A percentile compares a stretch with the other conserved stretches of the same genome.
These are phyloP conservation scores for Closterium sp. DNA, from an alignment of 139 green algal species.

Conservation along the genomic window DNA sequence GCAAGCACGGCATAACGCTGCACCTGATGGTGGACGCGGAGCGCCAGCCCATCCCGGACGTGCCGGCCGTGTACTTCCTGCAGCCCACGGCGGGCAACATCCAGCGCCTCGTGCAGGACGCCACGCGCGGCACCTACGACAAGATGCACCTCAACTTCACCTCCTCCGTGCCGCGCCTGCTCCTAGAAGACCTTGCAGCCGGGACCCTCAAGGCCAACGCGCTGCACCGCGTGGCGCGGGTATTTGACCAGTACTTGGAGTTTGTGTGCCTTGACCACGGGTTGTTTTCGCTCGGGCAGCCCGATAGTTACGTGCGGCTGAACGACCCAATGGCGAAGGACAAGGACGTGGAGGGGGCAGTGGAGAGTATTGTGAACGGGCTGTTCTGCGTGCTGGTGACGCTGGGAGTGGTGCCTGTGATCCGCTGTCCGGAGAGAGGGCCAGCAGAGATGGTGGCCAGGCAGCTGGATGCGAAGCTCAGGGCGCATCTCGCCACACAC, in stretches of 20 bases:
- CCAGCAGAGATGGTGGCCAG: conserved; percentile 89
- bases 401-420: conserved; percentile 88
- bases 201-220: conserved; percentile 64
- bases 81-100: conserved; percentile 69
- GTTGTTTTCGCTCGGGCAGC: conserved; percentile 87
- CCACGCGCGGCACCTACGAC: conserved; percentile 80
- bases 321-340: conserved; percentile 88
- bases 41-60: too few species aligned
- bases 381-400: conserved; percentile 89
- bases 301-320: conserved; percentile 79
- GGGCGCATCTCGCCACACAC: conserved; percentile 68
- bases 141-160: conserved; percentile 91
- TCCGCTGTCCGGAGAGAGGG: conserved; percentile 84
- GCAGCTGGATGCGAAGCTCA: conserved; percentile 72
- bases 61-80: conserved; percentile 89
- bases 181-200: conserved; percentile 73
- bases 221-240: conserved; percentile 49
- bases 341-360: conserved; percentile 77
- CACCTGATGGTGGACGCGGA: conserved; percentile 83
- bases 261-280: conserved; percentile 85
- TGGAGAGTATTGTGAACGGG: conserved; percentile 82
- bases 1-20: conserved; percentile 91
- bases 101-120: conserved; percentile 73
- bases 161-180: conserved; percentile 63
- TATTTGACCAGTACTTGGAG: conserved; percentile 88